Base-by-base conservation (phyloP, 1,284 basidiomycete genomes). In the Fomitopsis pinicola region DNA sequence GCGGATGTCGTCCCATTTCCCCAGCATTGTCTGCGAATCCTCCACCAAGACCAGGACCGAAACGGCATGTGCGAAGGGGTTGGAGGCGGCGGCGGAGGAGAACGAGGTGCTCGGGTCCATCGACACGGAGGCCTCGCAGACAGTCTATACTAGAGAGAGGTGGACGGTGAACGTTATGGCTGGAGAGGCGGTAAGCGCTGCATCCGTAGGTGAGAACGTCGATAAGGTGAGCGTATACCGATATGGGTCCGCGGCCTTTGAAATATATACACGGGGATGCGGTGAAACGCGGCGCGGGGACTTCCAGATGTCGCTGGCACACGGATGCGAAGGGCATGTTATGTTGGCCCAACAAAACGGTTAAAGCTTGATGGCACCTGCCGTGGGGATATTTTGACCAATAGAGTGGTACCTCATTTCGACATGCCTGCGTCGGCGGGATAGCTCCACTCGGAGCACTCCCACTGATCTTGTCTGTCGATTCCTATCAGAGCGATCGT, bases 31-130 rank as follows among this genome's bases (percentile, higher is more conserved):
- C 36, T 72, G 72, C 0, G 86, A 87, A 66, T 87, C 86, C 73
- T 89, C 87, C 67, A 89, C 78, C 63, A 89, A 77, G 64, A 89
- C 72, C 55, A 87, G 77, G 54, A 78, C 77, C 40, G 79, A 77
- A 55, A 82, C 73, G 5, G 78, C 76, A 63, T 80, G 78, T 40
- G 76, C 74, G 15, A 75, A 71, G 38, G 73, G 70, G 30, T 74
- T 59, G 55, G 77, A 72, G 40, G 69, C 68, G 68, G 78, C 68
- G 69, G 78, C 77, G 64, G 80, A 68, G 38, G 64, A 60, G 56
- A 66, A 67, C 28, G 45, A 17, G 5, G 48, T 38, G 19, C 22
- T 42, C 48, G 46, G 33, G 52, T 53, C 60, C 56, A 58, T 55
- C 58, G 54, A 50, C 58, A 54, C 22, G 22, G 26, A 26, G 53